phyloP scores from a whole-genome alignment of 202 grass and related monocot genomes.

The Hordeum pubiflorum region DNA sequence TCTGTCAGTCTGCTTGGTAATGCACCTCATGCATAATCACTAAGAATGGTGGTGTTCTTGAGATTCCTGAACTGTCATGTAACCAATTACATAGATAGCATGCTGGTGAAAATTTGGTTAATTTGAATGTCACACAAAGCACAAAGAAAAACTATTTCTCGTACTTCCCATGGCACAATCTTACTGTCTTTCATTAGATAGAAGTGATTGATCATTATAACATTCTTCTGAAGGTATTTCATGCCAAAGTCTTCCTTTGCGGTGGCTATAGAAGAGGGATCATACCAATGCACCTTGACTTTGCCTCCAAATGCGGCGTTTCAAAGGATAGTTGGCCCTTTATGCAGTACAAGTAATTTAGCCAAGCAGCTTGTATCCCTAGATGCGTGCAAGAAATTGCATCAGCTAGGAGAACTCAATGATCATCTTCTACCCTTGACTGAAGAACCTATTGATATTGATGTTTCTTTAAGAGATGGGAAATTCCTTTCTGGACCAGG shows the following conservation, averaged over 20 bases:
- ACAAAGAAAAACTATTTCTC: background rate
- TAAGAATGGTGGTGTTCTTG: background rate
- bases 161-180: background rate
- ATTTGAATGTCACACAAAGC: slow-evolving; percentile 10
- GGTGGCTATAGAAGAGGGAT: slow-evolving; percentile 30
- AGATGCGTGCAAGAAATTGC: slow-evolving; percentile 86
- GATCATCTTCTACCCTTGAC: slow-evolving; percentile 60
- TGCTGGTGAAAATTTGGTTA: background rate
- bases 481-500: slow-evolving; percentile 43
- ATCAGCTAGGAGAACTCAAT: slow-evolving; percentile 64
- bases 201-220: background rate
- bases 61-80: background rate
- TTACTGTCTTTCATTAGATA: slow-evolving; percentile 12
- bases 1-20: background rate
- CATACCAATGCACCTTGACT: slow-evolving; percentile 59
- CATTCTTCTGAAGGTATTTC: slow-evolving; percentile 51
- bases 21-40: background rate
- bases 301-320: slow-evolving; percentile 77
- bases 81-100: background rate
- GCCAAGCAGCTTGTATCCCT: slow-evolving; percentile 83
- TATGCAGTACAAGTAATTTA: slow-evolving; percentile 48
- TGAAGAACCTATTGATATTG: slow-evolving; percentile 37
- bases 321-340: slow-evolving; percentile 69
- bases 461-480: background rate
- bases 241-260: slow-evolving; percentile 59